These are phyloP conservation scores for Coffea canephora DNA, from an alignment of 257 asterid genomes.

Conservation along the genomic window DNA sequence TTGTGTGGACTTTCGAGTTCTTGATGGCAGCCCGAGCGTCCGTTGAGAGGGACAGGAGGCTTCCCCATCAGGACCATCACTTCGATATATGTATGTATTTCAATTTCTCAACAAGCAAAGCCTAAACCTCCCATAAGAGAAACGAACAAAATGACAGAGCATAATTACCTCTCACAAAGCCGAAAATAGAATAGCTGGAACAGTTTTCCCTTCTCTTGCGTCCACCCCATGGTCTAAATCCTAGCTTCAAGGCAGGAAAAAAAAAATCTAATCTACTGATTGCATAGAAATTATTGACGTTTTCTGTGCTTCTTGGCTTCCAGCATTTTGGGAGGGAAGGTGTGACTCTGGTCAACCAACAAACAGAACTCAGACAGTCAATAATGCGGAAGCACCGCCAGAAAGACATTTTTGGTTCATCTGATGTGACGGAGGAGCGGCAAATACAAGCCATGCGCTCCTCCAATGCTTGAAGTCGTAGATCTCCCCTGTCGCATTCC, in stretches of 20 bases:
- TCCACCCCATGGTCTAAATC: background rate
- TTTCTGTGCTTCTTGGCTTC: background rate
- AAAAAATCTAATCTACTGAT: background rate
- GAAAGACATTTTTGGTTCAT: background rate
- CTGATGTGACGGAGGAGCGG: background rate
- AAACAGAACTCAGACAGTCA: background rate
- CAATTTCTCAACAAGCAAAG: background rate
- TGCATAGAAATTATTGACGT: background rate
- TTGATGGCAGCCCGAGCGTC: background rate
- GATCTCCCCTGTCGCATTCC: background rate
- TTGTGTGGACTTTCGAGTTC: background rate
- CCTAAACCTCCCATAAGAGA: background rate
- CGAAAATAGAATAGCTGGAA: background rate
- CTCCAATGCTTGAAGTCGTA: background rate
- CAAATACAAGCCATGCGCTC: background rate
- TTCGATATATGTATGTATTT: background rate
- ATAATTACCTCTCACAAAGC: no score
- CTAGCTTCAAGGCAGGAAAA: background rate
- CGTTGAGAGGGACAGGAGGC: background rate
- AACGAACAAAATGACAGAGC: background rate
- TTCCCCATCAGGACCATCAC: background rate
- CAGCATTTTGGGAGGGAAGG: background rate
- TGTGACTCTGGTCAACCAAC: background rate
- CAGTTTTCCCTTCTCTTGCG: background rate
- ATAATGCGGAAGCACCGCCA: background rate